phyloP scores from a whole-genome alignment of 1,139 yeast genomes.

The Meyerozyma guilliermondii region DNA sequence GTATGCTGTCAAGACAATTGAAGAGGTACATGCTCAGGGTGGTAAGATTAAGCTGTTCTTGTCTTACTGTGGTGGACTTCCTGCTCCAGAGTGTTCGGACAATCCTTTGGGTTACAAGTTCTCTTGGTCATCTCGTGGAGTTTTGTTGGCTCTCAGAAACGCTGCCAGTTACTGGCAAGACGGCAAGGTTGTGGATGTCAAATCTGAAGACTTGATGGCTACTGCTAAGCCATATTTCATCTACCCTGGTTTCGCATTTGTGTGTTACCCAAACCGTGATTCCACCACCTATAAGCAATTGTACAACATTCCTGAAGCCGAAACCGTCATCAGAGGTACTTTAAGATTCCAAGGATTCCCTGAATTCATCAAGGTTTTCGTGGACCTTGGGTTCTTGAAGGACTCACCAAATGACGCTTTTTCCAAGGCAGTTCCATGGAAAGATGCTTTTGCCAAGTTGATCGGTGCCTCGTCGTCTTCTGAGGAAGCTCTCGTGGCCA shows the following conservation, averaged over 20 bases:
- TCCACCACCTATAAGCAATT: slow-evolving; percentile 90
- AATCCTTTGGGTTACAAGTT: slow-evolving; percentile 98
- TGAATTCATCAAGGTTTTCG: slow-evolving; percentile 90
- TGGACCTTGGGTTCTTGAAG: slow-evolving; percentile 86
- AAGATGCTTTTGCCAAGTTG: slow-evolving; percentile 73
- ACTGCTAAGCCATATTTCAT: slow-evolving; percentile 93
- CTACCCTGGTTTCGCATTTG: slow-evolving; percentile 93
- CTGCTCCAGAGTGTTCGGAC: slow-evolving; percentile 96
- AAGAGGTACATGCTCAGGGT: slow-evolving; percentile 86
- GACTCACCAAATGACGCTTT: slow-evolving; percentile 66
- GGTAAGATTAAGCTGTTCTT: slow-evolving; percentile 93
- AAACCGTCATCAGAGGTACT: slow-evolving; percentile 94
- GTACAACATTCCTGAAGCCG: slow-evolving; percentile 94
- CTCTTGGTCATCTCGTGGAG: slow-evolving; percentile 99
- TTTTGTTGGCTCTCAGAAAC: slow-evolving; percentile 89
- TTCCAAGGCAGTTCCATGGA: slow-evolving; percentile 67
- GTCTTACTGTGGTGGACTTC: slow-evolving; percentile 97
- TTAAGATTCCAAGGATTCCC: slow-evolving; percentile 98
- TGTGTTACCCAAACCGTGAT: slow-evolving; percentile 97
- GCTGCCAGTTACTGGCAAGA: slow-evolving; percentile 84
- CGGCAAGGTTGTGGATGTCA: slow-evolving; percentile 74
- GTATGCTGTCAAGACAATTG: slow-evolving; percentile 96
- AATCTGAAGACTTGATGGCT: slow-evolving; percentile 91
- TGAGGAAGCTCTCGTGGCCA: slow-evolving; percentile 68
- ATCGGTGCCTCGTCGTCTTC: slow-evolving; percentile 67